These are phyloP conservation scores for Neofusicoccum parvum DNA, from an alignment of 2,329 filamentous ascomycete genomes.

Conservation along the genomic window DNA sequence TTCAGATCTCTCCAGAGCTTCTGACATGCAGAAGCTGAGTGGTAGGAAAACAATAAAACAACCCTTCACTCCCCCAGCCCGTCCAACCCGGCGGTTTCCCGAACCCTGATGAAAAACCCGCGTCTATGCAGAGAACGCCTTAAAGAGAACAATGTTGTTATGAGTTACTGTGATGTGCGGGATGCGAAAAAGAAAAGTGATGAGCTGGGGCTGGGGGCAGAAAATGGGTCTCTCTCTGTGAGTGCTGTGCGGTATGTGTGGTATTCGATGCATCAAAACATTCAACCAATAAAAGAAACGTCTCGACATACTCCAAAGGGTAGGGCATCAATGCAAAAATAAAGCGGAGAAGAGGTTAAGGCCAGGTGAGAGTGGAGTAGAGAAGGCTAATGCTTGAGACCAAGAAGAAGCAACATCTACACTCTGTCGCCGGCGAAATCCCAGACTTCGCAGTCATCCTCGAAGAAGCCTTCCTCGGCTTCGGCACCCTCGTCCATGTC, in stretches of 20 bases:
- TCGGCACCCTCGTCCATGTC: constrained; percentile 50
- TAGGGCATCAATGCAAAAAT: not conserved
- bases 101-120: not conserved
- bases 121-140: constrained; percentile 8
- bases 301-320: not conserved
- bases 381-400: not conserved
- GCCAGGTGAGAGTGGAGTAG: not conserved
- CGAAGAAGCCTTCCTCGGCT: constrained; percentile 76
- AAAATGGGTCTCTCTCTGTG: not conserved
- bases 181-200: not conserved
- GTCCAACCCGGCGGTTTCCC: not conserved
- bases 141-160: not conserved
- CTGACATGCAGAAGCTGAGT: too few species aligned
- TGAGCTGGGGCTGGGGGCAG: not conserved
- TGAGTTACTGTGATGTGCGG: not conserved
- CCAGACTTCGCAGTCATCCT: constrained; percentile 88
- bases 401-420: constrained; percentile 25
- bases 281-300: not conserved
- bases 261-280: constrained; percentile 11
- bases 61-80: not conserved
- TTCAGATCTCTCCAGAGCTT: too few species aligned
- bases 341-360: not conserved
- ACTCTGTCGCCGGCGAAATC: constrained; percentile 73
- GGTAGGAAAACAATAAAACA: not conserved
- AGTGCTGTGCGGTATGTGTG: not conserved